Percentiles rank a stretch among this genome's conserved stretches.
These are phyloP conservation scores for Diospyros kaki DNA, from an alignment of 148 eudicot genomes.

Conservation along the genomic window DNA sequence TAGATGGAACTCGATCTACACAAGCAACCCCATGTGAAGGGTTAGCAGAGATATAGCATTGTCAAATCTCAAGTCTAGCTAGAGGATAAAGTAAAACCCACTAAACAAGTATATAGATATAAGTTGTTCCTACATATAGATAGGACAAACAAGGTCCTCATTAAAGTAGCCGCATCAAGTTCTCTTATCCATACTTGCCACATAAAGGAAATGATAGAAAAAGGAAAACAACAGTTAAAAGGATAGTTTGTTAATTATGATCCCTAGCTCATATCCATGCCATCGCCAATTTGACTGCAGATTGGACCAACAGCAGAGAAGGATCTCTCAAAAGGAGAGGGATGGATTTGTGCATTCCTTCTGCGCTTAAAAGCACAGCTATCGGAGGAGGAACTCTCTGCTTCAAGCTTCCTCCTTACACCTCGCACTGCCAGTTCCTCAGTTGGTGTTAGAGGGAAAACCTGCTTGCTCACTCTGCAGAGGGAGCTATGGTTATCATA, in stretches of 20 bases:
- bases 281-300: constrained; percentile 92
- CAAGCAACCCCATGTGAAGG: background rate
- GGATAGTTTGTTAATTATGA: constrained; percentile 25
- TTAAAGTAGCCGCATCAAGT: constrained; percentile 25
- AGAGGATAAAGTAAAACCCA: constrained; percentile 13
- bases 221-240: constrained; percentile 11
- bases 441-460: constrained; percentile 67
- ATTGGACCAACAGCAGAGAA: constrained; percentile 82
- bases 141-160: constrained; percentile 29
- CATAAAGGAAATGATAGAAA: constrained; percentile 11
- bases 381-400: constrained; percentile 51
- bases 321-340: constrained; percentile 93
- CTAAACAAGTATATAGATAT: constrained; percentile 21
- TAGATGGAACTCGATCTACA: background rate
- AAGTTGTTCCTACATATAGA: constrained; percentile 32
- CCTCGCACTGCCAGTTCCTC: constrained; percentile 96
- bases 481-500: constrained; percentile 88
- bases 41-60: constrained; percentile 6
- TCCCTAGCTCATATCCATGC: constrained; percentile 93
- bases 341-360: constrained; percentile 54
- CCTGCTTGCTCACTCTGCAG: constrained; percentile 83
- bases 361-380: constrained; percentile 83
- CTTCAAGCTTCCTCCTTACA: constrained; percentile 84
- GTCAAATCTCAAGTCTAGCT: constrained; percentile 6
- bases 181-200: constrained; percentile 19